These are phyloP conservation scores for Thermothelomyces thermophilus DNA, from an alignment of 2,329 filamentous ascomycete species.

Conservation along the genomic window DNA sequence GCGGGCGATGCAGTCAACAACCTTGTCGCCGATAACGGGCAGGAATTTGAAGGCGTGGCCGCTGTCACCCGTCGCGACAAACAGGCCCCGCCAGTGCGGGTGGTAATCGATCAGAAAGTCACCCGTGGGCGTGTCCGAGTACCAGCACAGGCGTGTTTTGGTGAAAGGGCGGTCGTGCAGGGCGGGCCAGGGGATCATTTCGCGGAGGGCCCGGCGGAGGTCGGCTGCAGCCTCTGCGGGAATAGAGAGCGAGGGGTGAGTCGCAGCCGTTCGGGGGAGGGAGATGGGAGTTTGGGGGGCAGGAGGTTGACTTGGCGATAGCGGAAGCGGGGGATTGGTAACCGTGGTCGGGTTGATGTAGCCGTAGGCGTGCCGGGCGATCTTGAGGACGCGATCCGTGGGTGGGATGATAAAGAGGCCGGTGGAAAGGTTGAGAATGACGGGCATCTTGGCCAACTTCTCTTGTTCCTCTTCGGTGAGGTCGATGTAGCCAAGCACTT, in stretches of 20 bases:
- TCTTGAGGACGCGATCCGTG: constrained; percentile 53
- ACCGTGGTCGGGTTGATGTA: constrained; percentile 49
- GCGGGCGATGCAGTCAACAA: constrained; percentile 49
- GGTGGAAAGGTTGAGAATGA: constrained; percentile 63
- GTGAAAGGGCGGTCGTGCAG: constrained; percentile 55
- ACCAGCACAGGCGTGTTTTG: constrained; percentile 65
- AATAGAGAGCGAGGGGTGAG: constrained; percentile 42
- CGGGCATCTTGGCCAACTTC: constrained; percentile 58
- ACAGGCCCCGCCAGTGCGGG: constrained; percentile 51
- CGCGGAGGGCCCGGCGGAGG: constrained; percentile 53
- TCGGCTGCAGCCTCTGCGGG: constrained; percentile 55
- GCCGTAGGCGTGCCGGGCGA: constrained; percentile 63
- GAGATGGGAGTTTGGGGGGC: constrained; percentile 28
- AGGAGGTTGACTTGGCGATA: constrained; percentile 2
- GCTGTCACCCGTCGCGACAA: constrained; percentile 57
- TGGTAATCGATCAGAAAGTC: constrained; percentile 68
- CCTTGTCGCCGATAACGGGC: constrained; percentile 57
- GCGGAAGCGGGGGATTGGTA: constrained; percentile 16
- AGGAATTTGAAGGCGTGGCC: constrained; percentile 65
- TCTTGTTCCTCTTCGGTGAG: constrained; percentile 66
- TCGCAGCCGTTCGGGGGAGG: constrained; percentile 42
- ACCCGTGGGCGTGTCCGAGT: constrained; percentile 64
- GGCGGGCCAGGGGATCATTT: constrained; percentile 51
- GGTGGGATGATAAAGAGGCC: constrained; percentile 74
- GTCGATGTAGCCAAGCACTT: constrained; percentile 70